phyloP scores from a whole-genome alignment of 2,329 filamentous ascomycete genomes.

The Colletotrichum tabaci region DNA sequence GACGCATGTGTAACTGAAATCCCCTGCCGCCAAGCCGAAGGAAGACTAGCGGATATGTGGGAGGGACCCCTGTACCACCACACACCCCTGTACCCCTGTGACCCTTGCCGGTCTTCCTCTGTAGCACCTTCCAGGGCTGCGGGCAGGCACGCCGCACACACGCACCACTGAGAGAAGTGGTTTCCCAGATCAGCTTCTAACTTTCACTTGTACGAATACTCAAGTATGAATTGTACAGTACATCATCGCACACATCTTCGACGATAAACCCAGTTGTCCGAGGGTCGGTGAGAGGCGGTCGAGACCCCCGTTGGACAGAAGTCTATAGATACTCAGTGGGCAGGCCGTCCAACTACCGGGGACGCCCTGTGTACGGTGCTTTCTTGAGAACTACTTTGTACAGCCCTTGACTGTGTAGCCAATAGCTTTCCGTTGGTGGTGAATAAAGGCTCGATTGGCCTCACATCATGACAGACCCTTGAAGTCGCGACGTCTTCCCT shows the following conservation, averaged over 20 bases:
- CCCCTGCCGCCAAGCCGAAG: constrained; percentile 23
- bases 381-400: neutral
- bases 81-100: neutral
- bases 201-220: too few species aligned
- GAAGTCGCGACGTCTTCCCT: too few species aligned
- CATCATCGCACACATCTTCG: too few species aligned
- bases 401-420: neutral
- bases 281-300: neutral
- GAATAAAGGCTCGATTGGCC: constrained; percentile 8
- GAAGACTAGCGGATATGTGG: constrained; percentile 20
- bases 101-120: neutral
- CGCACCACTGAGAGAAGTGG: neutral
- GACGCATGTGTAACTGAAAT: constrained; percentile 28
- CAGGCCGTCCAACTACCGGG: neutral
- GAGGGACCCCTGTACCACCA: constrained; percentile 9
- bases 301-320: neutral
- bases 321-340: too few species aligned
- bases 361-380: constrained; percentile 3
- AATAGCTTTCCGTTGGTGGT: neutral
- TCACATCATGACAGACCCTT: constrained; percentile 11
- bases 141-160: too few species aligned
- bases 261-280: neutral
- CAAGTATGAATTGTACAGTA: too few species aligned
- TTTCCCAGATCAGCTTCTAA: constrained; percentile 4
- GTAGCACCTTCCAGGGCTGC: too few species aligned